Evolutionary conservation across 805 yeast genomes (phyloP), one percentile per base, ranked within the genome.

Genomic region (Candida peoriensis): DNA sequence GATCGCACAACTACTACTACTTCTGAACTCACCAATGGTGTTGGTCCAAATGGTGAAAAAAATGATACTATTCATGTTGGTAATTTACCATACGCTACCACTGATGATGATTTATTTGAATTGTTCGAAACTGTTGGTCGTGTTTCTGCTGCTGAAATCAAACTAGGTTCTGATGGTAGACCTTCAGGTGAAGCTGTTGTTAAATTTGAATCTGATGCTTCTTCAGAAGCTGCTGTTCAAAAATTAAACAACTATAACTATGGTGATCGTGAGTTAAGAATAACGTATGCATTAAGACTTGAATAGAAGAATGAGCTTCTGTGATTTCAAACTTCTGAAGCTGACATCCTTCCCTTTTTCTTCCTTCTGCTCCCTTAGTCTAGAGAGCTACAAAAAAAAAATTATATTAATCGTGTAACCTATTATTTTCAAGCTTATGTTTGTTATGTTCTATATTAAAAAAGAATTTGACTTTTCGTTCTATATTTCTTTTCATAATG

Each of bases 1-100:
- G 21, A 28, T 6, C 11, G 12, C 8, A 20, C 5, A 22, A n/a
- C n/a, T n/a, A n/a, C n/a, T n/a, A n/a, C n/a, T n/a, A 32, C 34
- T 41, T 54, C 76, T 24, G 78, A 66, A 8, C 84, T 87, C 57
- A 76, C 88, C 11, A 74, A 70, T 30, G 81, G 78, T 36, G 88
- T 83, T 28, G 49, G 56, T 8, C 84, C 81, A 2, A 63, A 68
- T 29, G 87, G 86, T 28, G 72, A 63, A 25, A 76, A 75, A 32
- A 79, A 77, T 32, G 73, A 66, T 22, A 68, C 74, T 16, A 72
- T 90, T 29, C 82, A 63, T 54, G 88, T 83, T 16, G 71, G 70
- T 29, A 90, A 90, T 64, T 66, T 90, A 53, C 97, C 97, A 20
- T 86, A 76, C 70, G 81, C 88, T 34, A 89, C 97, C n/a, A 76